Evolutionary conservation across 2,329 filamentous ascomycete species (phyloP), one percentile per base, ranked within the genome.

Genomic region (Fusarium liriodendri): DNA sequence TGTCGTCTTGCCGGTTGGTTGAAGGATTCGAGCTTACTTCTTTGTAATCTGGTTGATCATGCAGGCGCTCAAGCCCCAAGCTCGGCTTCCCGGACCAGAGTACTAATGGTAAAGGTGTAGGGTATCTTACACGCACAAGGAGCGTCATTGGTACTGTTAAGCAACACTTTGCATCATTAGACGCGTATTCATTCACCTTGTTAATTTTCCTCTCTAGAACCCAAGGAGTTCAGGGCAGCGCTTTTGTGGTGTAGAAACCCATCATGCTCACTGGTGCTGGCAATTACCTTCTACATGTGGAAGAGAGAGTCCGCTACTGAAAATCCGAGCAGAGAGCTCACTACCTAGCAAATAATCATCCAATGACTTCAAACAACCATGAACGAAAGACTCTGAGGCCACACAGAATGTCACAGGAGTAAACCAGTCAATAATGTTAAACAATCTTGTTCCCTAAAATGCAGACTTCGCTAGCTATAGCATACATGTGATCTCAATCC

Each of bases 401-500:
- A n/a, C n/a, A n/a, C n/a, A n/a, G n/a, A 45, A 25, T 45, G 4
- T 45, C 42, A 47, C 14, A 10, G 7, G 0, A 47, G 16, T 4
- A 5, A 16, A 9, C 13, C 9, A 1, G 13, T 8, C 9, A n/a
- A 32, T 14, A 8, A 20, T 5, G 0, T 14, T 3, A 32, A 54
- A 9, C 11, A 54, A 54, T 54, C 27, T 32, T 32, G 4, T 54
- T 9, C 10, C 1, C 2, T 20, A 11, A 54, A 54, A 54, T 54
- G 27, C 47, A 54, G 27, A 32, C 47, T 32, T 54, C 47, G 47
- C 47, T 54, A 54, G 6, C 47, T 32, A 54, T 32, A 40, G 14
- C 33, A 58, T 29, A 58, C 35, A 58, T 20, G 33, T 9, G 22
- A 58, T 40, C 16, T 16, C 22, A 40, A 58, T 58, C 33, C 25